Base-by-base conservation (phyloP, 768 basidiomycete species). In the Psilocybe azurescens region DNA sequence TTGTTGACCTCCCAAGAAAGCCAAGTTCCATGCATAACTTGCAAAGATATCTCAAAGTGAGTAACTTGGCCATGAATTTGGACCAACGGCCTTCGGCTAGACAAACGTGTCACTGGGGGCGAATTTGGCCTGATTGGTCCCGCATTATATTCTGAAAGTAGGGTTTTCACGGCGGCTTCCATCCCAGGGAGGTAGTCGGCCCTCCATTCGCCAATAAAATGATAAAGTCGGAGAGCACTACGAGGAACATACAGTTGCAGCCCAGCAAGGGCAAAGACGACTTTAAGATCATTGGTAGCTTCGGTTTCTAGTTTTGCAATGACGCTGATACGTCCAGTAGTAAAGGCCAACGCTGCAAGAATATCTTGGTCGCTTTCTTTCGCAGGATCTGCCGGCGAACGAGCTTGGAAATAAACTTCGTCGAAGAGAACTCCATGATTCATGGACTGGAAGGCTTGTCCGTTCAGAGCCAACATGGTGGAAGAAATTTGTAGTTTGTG, bases 21-120 rank as follows among this genome's bases (percentile, higher is more conserved):
- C 93, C 93, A 95, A 1, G 92, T 94, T 18, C 91, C 92, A 62
- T 89, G 91, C 89, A 94, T 93, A 44, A 94, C 87, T 67, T 94
- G 93, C 5, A 95, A 81, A 3, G 86, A 84, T 8, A 93, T 78
- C 28, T 83, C 82, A 24, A 87, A 70, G 20, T 81, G 82, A 4
- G 72, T 68, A 8, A 93, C 59, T 29, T 80, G 78, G 4, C 83
- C 79, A 63, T 89, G 84, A 14, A 91, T 60, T 49, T 88, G 83
- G 33, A 86, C 65, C 7, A 74, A 71, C 56, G 74, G 70, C 32
- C 53, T 68, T 30, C 70, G 70, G 5, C 65, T 62, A 14, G 74
- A 65, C 30, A 70, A 67, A 16, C 62, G 62, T 32, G 73, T 72
- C 50, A 77, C 74, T 39, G 67, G 68, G 13, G 78, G 70, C 5